Percentiles rank a stretch among this genome's conserved stretches.
Conservation (phyloP, 2,329 filamentous ascomycete genomes). For the Canariomyces notabilis region DNA sequence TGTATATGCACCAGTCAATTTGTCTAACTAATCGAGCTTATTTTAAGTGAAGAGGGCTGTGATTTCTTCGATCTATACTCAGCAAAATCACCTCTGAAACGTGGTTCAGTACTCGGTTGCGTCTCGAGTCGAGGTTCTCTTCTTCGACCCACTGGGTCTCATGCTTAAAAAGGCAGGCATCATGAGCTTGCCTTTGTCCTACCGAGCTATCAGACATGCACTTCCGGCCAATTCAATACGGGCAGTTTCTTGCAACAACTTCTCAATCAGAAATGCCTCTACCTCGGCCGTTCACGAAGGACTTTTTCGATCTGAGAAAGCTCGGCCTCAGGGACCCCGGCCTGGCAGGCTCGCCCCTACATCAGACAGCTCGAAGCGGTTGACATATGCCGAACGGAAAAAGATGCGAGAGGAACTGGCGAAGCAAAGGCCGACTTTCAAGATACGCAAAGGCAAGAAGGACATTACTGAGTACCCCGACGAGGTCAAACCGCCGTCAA, state of each 20-base stretch:
- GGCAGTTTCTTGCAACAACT: conserved; percentile 6
- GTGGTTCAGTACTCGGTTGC: too few species aligned
- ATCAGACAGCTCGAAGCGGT: conserved; percentile 17
- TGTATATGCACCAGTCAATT: neutral
- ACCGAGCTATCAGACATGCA: conserved; percentile 16
- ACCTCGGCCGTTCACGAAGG: conserved; percentile 67
- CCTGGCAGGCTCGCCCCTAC: neutral
- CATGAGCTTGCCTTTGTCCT: conserved; percentile 18
- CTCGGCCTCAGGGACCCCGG: conserved; percentile 30
- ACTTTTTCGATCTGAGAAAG: conserved; percentile 43
- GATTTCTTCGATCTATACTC: too few species aligned
- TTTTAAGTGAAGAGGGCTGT: too few species aligned
- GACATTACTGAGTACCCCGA: conserved; percentile 42
- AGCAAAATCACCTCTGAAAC: too few species aligned
- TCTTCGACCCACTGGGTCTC: too few species aligned
- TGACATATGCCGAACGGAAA: conserved; percentile 28
- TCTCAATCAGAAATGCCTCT: conserved; percentile 43
- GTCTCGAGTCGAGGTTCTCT: too few species aligned
- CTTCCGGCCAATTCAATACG: neutral
- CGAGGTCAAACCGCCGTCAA: conserved; percentile 38
- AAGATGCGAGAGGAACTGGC: conserved; percentile 24
- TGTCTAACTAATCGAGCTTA: too few species aligned
- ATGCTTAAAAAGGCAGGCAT: neutral
- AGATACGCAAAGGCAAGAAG: conserved; percentile 46
- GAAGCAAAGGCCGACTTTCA: conserved; percentile 27